A percentile compares a stretch with the other conserved stretches of the same genome.
phyloP scores from a whole-genome alignment of 768 basidiomycete genomes.

The Nevesoporus exiguus region DNA sequence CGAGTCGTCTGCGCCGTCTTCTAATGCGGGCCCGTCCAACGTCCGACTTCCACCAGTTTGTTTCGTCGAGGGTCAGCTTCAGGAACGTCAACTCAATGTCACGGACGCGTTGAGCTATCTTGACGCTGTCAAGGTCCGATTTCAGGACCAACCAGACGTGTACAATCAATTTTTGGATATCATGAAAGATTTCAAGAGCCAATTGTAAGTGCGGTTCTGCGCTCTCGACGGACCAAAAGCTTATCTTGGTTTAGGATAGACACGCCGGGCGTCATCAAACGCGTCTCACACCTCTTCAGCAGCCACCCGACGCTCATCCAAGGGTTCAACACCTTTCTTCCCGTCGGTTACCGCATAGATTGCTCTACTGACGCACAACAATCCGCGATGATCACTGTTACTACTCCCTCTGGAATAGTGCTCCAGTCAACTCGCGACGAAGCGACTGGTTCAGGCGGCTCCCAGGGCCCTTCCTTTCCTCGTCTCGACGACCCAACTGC shows the following conservation, averaged over 20 bases:
- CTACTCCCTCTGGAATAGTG: constrained; percentile 66
- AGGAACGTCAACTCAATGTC: constrained; percentile 52
- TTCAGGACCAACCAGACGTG: constrained; percentile 55
- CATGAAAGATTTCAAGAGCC: constrained; percentile 76
- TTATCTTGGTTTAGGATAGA: constrained; percentile 64
- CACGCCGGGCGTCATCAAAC: constrained; percentile 94
- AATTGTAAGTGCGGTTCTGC: constrained; percentile 38
- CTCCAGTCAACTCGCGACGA: constrained; percentile 52
- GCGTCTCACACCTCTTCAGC: constrained; percentile 89
- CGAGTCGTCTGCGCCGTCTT: constrained; percentile 9
- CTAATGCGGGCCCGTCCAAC: background rate
- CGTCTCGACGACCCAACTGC: constrained; percentile 14
- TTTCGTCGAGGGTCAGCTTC: constrained; percentile 24
- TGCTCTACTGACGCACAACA: constrained; percentile 64
- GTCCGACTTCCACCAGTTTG: constrained; percentile 22
- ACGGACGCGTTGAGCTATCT: constrained; percentile 61
- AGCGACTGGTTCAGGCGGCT: constrained; percentile 35
- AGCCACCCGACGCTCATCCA: constrained; percentile 90
- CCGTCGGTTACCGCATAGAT: constrained; percentile 91
- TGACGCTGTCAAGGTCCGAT: constrained; percentile 61
- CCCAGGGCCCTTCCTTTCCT: constrained; percentile 37
- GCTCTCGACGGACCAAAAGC: background rate
- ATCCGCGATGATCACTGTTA: constrained; percentile 68
- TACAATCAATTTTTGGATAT: constrained; percentile 65
- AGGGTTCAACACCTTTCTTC: constrained; percentile 98